A percentile compares a stretch with the other conserved stretches of the same genome.
phyloP scores from a whole-genome alignment of 2,329 filamentous ascomycete genomes.

The Sporothrix pseudoabietina region DNA sequence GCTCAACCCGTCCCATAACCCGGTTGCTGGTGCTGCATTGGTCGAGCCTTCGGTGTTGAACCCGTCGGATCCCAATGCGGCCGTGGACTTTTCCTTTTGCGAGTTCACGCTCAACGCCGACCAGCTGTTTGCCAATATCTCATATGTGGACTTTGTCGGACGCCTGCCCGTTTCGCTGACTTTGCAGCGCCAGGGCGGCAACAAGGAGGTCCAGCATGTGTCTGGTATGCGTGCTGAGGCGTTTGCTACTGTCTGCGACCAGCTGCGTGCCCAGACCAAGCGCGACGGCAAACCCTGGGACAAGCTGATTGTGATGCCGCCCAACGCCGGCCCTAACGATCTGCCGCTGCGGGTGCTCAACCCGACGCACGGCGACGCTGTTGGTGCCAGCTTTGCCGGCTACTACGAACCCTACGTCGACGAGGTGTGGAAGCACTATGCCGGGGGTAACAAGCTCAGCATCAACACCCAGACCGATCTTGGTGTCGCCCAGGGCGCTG shows the following conservation, averaged over 20 bases:
- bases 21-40: constrained; percentile 55
- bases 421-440: constrained; percentile 47
- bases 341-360: constrained; percentile 47
- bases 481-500: constrained; percentile 56
- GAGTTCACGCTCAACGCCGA: constrained; percentile 62
- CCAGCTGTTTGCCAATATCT: constrained; percentile 65
- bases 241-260: constrained; percentile 56
- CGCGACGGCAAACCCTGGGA: constrained; percentile 64
- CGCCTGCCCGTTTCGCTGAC: constrained; percentile 57
- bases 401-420: constrained; percentile 51
- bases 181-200: constrained; percentile 48
- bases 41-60: constrained; percentile 71
- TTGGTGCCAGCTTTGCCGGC: constrained; percentile 48
- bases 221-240: constrained; percentile 61
- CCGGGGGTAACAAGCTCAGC: constrained; percentile 43
- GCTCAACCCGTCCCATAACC: constrained; percentile 54
- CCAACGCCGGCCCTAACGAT: constrained; percentile 33
- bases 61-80: constrained; percentile 56
- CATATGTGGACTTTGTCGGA: constrained; percentile 66
- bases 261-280: constrained; percentile 56
- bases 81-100: constrained; percentile 58
- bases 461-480: constrained; percentile 66
- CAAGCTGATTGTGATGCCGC: constrained; percentile 51
- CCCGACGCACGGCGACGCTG: constrained; percentile 49
- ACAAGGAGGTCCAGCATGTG: constrained; percentile 50